Evolutionary conservation across 1,284 basidiomycete genomes (phyloP).

Genomic region (Cryptococcus hybrid): DNA sequence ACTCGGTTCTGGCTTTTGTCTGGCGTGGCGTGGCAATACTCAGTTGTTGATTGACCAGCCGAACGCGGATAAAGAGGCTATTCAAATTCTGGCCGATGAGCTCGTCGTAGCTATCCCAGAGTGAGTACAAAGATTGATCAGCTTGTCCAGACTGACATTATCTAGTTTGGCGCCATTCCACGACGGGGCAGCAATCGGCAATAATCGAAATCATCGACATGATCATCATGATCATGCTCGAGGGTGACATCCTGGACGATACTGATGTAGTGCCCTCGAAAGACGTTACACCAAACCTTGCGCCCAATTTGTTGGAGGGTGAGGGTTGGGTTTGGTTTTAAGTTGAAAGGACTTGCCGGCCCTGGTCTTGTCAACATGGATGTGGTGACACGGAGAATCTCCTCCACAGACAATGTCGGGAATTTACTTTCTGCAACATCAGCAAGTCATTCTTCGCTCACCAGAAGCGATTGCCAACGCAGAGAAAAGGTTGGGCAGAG

Average conservation of each 20-base stretch:
- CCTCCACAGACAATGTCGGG: conserved; percentile 75
- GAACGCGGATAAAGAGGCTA: conserved; percentile 73
- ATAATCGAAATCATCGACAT: neutral
- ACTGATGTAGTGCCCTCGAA: conserved; percentile 24
- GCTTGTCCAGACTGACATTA: neutral
- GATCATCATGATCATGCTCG: neutral
- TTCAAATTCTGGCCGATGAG: conserved; percentile 79
- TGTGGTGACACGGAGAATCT: conserved; percentile 55
- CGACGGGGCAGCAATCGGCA: conserved; percentile 53
- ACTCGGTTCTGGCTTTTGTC: conserved; percentile 83
- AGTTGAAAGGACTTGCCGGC: conserved; percentile 79
- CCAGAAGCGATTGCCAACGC: conserved; percentile 49
- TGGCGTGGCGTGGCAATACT: conserved; percentile 79
- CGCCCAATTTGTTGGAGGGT: conserved; percentile 80
- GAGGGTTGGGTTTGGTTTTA: conserved; percentile 85
- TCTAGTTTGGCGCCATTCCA: conserved; percentile 51
- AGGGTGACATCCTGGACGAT: conserved; percentile 10
- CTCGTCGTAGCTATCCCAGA: conserved; percentile 81
- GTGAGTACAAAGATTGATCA: conserved; percentile 52
- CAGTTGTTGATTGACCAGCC: conserved; percentile 69
- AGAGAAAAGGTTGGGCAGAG: conserved; percentile 52
- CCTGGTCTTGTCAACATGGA: conserved; percentile 59
- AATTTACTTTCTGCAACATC: conserved; percentile 78
- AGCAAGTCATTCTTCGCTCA: conserved; percentile 68
- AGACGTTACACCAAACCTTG: conserved; percentile 58